A percentile compares a stretch with the other conserved stretches of the same genome.
phyloP scores from a whole-genome alignment of 495 filamentous ascomycete species.

The Pseudoneurospora amorphoporcata region DNA sequence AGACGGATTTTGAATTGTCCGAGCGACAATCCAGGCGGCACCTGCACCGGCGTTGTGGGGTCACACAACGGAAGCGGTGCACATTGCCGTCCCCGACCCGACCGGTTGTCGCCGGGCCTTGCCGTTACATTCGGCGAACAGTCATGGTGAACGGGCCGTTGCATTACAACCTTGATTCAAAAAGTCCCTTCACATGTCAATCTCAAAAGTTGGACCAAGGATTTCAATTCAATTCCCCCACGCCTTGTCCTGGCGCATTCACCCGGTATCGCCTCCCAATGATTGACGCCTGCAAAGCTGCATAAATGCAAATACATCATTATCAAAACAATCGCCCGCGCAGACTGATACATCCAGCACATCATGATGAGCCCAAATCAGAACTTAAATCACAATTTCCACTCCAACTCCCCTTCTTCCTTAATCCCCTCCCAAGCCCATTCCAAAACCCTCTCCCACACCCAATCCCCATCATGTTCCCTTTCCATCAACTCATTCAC shows the following conservation, averaged over 20 bases:
- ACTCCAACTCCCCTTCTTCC: not conserved
- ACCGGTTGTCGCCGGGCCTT: not conserved
- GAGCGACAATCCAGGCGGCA: not conserved
- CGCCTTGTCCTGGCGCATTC: not conserved
- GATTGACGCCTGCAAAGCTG: not conserved
- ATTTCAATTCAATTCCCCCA: not conserved
- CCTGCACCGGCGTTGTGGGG: not conserved
- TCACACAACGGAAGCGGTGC: not conserved
- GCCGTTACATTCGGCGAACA: not conserved
- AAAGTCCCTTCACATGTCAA: not conserved
- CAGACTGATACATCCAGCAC: not conserved
- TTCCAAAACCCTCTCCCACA: conserved; percentile 33
- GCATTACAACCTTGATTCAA: not conserved
- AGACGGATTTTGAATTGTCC: not conserved
- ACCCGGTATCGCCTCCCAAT: not conserved
- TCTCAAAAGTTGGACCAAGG: not conserved
- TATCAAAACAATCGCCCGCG: not conserved
- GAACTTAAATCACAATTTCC: not conserved
- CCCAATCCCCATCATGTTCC: conserved; percentile 30
- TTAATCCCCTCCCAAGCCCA: conserved; percentile 25
- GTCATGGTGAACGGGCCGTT: not conserved
- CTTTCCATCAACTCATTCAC: conserved; percentile 14
- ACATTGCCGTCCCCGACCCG: not conserved
- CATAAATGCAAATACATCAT: not conserved
- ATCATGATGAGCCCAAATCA: not conserved